Conservation (phyloP, 2,329 filamentous ascomycete genomes). For the Tolypocladium tropicale region DNA sequence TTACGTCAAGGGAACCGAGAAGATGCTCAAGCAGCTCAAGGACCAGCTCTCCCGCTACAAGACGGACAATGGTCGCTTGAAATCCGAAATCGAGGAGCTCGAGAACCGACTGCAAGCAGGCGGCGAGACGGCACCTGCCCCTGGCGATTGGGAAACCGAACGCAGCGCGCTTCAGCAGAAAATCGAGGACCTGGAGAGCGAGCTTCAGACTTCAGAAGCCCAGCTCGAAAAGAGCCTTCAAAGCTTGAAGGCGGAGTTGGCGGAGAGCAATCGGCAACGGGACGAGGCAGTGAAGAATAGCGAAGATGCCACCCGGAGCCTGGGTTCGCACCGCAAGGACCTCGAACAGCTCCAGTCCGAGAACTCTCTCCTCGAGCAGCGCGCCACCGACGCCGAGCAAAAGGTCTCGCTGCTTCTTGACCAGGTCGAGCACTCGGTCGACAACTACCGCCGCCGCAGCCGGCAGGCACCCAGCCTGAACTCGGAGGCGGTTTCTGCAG, state of each 20-base stretch:
- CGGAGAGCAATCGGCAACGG: constrained; percentile 55
- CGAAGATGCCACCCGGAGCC: constrained; percentile 43
- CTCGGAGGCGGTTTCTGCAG: constrained; percentile 26
- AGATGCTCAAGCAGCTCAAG: constrained; percentile 98
- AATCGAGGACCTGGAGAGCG: constrained; percentile 58
- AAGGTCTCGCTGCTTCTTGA: constrained; percentile 89
- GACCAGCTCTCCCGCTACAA: constrained; percentile 93
- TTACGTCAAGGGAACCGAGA: constrained; percentile 96
- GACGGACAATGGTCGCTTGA: constrained; percentile 70
- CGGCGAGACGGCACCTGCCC: constrained; percentile 26
- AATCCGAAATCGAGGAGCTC: constrained; percentile 65
- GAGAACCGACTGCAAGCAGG: constrained; percentile 40
- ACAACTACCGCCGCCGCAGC: constrained; percentile 79
- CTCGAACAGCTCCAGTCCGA: constrained; percentile 76
- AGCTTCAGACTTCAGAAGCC: constrained; percentile 54
- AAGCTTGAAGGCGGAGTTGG: constrained; percentile 59
- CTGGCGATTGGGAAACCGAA: constrained; percentile 65
- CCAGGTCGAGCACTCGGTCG: constrained; percentile 87
- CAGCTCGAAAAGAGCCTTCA: constrained; percentile 64
- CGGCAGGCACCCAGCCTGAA: constrained; percentile 45
- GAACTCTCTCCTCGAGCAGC: constrained; percentile 69
- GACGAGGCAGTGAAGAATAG: constrained; percentile 49
- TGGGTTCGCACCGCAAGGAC: constrained; percentile 53
- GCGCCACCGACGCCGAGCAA: constrained; percentile 81
- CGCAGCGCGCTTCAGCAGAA: constrained; percentile 56